Conservation (phyloP, 2,329 filamentous ascomycete species). For the Neurospora crassa region DNA sequence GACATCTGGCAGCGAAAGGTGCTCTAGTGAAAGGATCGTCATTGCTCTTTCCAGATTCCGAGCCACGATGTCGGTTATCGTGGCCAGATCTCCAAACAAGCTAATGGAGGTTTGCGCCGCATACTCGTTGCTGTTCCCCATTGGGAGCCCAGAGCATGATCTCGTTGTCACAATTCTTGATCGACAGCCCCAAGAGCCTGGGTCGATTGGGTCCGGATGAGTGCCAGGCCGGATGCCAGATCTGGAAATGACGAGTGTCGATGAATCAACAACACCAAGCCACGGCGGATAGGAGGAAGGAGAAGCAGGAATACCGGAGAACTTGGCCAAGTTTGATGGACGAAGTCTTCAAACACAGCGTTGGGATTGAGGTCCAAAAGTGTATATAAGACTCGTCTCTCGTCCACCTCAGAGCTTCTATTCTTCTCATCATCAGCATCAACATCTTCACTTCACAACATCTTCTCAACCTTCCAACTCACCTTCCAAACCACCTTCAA, state of each 20-base stretch:
- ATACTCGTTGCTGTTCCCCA: not conserved
- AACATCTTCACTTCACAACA: constrained; percentile 1
- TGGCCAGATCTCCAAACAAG: not conserved
- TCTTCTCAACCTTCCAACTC: not conserved
- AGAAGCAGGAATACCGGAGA: not conserved
- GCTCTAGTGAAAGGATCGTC: not conserved
- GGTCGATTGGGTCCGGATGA: not conserved
- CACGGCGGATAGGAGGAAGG: not conserved
- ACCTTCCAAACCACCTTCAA: not conserved
- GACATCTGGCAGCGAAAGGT: not conserved
- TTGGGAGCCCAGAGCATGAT: not conserved
- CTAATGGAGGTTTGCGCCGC: not conserved
- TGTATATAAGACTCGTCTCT: constrained; percentile 2
- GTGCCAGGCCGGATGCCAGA: not conserved
- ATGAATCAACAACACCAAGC: not conserved
- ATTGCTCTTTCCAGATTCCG: not conserved
- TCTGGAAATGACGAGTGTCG: not conserved
- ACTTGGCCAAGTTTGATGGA: not conserved
- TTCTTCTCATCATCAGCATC: constrained; percentile 4
- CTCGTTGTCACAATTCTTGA: not conserved
- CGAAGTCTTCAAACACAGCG: not conserved
- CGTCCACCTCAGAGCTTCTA: not conserved
- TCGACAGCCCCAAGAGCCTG: not conserved
- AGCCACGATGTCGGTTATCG: not conserved
- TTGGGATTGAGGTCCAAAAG: not conserved